Conservation (phyloP, 2,329 filamentous ascomycete species). For the Cercospora sp. region DNA sequence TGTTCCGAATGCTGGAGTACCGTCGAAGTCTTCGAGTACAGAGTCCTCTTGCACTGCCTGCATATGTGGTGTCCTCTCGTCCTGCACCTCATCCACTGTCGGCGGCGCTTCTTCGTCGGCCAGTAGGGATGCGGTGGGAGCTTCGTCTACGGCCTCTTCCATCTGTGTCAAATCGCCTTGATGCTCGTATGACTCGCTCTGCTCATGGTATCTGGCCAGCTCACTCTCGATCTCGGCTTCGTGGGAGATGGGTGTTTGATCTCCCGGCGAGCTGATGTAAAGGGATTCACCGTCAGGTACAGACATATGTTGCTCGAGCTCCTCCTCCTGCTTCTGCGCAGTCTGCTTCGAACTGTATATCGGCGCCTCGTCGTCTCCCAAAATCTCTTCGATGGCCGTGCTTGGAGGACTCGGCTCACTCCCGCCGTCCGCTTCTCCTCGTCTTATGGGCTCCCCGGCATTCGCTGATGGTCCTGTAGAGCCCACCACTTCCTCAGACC, state of each 20-base stretch:
- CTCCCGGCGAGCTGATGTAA: slow-evolving; percentile 20
- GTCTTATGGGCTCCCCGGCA: slow-evolving; percentile 18
- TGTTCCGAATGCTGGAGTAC: slow-evolving; percentile 17
- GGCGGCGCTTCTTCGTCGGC: slow-evolving; percentile 41
- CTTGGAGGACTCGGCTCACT: slow-evolving; percentile 3
- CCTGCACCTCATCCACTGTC: slow-evolving; percentile 23
- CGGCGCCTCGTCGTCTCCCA: slow-evolving; percentile 28
- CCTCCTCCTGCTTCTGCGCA: slow-evolving; percentile 27
- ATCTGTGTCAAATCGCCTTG: slow-evolving; percentile 49
- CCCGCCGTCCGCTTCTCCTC: slow-evolving; percentile 22
- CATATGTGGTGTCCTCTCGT: slow-evolving; percentile 15
- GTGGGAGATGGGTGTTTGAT: slow-evolving; percentile 16
- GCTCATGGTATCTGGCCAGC: slow-evolving; percentile 12
- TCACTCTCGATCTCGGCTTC: slow-evolving; percentile 20
- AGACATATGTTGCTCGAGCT: slow-evolving; percentile 28
- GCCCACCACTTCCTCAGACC: slow-evolving; percentile 17
- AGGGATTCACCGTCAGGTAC: slow-evolving; percentile 15
- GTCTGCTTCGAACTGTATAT: slow-evolving; percentile 30
- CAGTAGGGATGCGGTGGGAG: slow-evolving; percentile 44
- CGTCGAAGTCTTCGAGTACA: slow-evolving; percentile 23
- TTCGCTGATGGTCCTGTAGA: slow-evolving; percentile 18
- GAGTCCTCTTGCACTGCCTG: slow-evolving; percentile 20
- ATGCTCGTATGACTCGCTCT: slow-evolving; percentile 44
- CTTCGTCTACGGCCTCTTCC: slow-evolving; percentile 49
- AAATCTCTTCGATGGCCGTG: slow-evolving; percentile 15